Evolutionary conservation across 306 rosid genomes (phyloP), one percentile per base, ranked within the genome.

Genomic region (Crataegus laevigata): DNA sequence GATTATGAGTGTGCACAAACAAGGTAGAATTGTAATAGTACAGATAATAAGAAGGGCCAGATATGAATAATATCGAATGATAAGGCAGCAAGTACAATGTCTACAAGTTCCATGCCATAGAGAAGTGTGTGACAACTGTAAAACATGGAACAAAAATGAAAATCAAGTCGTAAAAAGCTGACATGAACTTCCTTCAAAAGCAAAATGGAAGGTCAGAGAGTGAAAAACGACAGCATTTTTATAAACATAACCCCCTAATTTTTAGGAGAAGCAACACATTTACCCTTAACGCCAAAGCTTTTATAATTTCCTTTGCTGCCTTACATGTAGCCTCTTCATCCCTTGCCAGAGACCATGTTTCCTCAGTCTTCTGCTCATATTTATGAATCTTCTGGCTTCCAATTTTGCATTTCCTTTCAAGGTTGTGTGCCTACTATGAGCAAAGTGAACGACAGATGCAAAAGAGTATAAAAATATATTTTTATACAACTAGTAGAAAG

Each of bases 241-340:
- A 47, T 47, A 47, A 47, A 57, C 24, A 57, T 57, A 57, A 57
- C 29, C 62, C 7, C 7, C 5, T 59, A 24, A 25, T 30, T 30
- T 63, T 63, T 28, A 63, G 74, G 57, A 71, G 66, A 47, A 68
- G 28, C 34, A 66, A 36, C 26, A 38, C 69, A 58, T 34, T 81
- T 84, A 90, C 98, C 88, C 86, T 80, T 75, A 86, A 76, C 3
- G 89, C 91, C 82, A 93, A 86, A 73, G 88, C 96, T 81, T 86
- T 89, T 75, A 88, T 90, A 77, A 89, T 86, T 66, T 87, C 96
- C 78, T 86, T 86, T 12, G 96, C 91, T 75, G 93, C 88, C 81
- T 91, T 87, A 74, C 85, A 86, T 81, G 82, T 83, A 1, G 86
- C 86, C n/a, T 93, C 90, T 84, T 93, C 96, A 69, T 89, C 91